A percentile compares a stretch with the other conserved stretches of the same genome.
Conservation (phyloP, 331 rosid species). For the Erythrophleum ivorense region DNA sequence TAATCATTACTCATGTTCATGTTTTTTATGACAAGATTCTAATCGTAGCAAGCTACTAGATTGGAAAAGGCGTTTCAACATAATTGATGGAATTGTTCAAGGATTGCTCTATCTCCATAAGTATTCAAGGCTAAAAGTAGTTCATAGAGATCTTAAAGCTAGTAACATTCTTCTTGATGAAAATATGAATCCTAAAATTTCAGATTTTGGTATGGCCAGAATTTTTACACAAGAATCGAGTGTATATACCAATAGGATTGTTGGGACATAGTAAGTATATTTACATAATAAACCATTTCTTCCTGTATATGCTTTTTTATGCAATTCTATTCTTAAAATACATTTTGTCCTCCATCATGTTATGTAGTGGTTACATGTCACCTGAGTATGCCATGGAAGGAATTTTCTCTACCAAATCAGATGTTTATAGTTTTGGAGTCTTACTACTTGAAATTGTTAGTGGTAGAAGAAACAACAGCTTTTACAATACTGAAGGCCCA, state of each 20-base stretch:
- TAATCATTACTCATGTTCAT: neutral
- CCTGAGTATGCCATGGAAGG: slow-evolving; percentile 6
- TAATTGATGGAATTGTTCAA: neutral
- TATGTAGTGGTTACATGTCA: neutral
- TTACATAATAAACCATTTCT: neutral
- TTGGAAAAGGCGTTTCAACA: neutral
- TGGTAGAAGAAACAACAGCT: too few species aligned
- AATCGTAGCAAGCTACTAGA: neutral
- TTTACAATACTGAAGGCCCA: too few species aligned
- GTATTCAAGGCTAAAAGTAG: neutral
- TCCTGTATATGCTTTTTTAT: neutral
- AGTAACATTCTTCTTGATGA: neutral
- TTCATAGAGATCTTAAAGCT: neutral
- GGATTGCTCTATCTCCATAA: slow-evolving; percentile 3
- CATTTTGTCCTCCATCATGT: neutral
- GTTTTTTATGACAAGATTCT: neutral
- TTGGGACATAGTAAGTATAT: slow-evolving; percentile 13
- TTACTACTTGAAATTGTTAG: neutral
- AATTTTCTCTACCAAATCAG: neutral
- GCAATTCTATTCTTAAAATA: neutral
- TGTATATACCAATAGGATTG: neutral
- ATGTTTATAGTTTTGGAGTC: slow-evolving; percentile 1
- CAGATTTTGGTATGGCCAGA: neutral
- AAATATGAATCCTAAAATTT: neutral
- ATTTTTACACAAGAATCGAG: slow-evolving; percentile 6